Evolutionary conservation across 371 early-diverging fungal genomes (phyloP).

Genomic region (Dichotomocladium elegans): DNA sequence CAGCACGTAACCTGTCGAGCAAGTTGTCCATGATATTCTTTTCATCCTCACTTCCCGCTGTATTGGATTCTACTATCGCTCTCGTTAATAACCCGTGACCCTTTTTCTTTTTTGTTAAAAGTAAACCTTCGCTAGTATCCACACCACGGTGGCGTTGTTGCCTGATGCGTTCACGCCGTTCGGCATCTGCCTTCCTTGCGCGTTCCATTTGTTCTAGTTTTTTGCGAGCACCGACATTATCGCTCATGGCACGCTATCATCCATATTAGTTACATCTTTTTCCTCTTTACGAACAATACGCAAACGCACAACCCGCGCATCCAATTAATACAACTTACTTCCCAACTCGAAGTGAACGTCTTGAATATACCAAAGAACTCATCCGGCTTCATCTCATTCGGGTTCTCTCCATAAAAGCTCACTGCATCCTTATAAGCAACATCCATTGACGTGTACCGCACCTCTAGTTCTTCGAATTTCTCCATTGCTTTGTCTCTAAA

Average conservation of each 20-base stretch:
- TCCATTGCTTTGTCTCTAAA: conserved; percentile 49
- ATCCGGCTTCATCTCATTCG: conserved; percentile 75
- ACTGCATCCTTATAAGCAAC: conserved; percentile 66
- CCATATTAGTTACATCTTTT: not conserved
- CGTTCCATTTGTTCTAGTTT: conserved; percentile 43
- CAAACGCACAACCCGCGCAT: too few species aligned
- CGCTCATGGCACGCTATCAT: conserved; percentile 43
- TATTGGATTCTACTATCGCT: conserved; percentile 29
- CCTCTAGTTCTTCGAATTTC: conserved; percentile 47
- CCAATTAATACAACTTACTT: conserved; percentile 29
- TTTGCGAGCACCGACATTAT: conserved; percentile 37
- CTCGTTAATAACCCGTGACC: not conserved
- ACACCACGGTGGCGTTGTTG: conserved; percentile 42
- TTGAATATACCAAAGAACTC: conserved; percentile 89
- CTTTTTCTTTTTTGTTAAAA: not conserved
- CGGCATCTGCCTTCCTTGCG: conserved; percentile 37
- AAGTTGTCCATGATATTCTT: conserved; percentile 82
- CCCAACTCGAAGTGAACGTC: conserved; percentile 74
- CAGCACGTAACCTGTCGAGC: conserved; percentile 71
- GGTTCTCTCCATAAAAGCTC: conserved; percentile 79
- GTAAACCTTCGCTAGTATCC: conserved; percentile 32
- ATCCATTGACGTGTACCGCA: conserved; percentile 58
- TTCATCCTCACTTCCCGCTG: conserved; percentile 48
- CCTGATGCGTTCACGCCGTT: conserved; percentile 39
- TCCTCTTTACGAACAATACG: not conserved